Conservation (phyloP, 192 early-diverging fungal species). For the Thamnidium elegans region DNA sequence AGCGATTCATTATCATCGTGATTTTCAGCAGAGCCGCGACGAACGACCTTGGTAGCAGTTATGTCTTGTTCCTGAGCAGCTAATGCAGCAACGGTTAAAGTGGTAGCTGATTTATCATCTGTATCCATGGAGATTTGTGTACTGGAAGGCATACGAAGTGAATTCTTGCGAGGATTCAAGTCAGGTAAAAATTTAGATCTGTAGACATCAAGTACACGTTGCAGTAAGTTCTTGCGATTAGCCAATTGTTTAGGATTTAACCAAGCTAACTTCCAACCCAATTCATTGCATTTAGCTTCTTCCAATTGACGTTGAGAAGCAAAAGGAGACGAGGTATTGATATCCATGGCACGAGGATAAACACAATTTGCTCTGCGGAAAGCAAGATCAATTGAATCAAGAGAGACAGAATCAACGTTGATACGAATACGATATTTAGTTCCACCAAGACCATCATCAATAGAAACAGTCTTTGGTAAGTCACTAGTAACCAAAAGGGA, state of each 20-base stretch:
- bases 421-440: conserved; percentile 37
- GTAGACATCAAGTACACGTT: conserved; percentile 36
- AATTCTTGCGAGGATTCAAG: conserved; percentile 15
- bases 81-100: conserved; percentile 27
- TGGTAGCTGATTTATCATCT: neutral
- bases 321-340: conserved; percentile 18
- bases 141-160: conserved; percentile 18
- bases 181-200: conserved; percentile 27
- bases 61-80: conserved; percentile 18
- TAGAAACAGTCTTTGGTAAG: conserved; percentile 26
- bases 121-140: neutral
- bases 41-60: neutral
- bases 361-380: conserved; percentile 58
- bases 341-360: conserved; percentile 44
- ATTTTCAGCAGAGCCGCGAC: neutral
- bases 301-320: conserved; percentile 35
- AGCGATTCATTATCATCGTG: conserved; percentile 15
- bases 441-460: conserved; percentile 30
- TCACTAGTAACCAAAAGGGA: neutral
- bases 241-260: conserved; percentile 25
- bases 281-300: conserved; percentile 51
- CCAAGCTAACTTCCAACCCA: conserved; percentile 62
- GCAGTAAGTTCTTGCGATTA: conserved; percentile 30
- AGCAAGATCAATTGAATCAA: conserved; percentile 35
- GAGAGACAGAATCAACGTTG: conserved; percentile 49